These are phyloP conservation scores for Trichodelitschia bisporula DNA, from an alignment of 495 filamentous ascomycete species.

Conservation along the genomic window DNA sequence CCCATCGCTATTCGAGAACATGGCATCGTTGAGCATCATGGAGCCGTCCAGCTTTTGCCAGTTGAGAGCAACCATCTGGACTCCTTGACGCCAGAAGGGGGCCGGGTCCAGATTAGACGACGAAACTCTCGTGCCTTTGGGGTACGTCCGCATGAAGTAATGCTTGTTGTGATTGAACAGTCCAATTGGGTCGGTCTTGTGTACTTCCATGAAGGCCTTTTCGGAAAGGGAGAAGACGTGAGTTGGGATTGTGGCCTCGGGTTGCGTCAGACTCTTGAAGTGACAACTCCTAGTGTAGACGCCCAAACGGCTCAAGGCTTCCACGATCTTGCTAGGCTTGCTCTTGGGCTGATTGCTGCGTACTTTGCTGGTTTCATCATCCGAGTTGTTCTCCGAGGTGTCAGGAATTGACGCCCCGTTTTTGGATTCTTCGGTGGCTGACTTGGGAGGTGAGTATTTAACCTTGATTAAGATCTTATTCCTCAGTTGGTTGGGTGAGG, in stretches of 20 bases:
- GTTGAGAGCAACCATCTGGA: slow-evolving; percentile 82
- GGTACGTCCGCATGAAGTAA: slow-evolving; percentile 75
- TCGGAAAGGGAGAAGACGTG: slow-evolving; percentile 82
- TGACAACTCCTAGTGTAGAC: slow-evolving; percentile 63
- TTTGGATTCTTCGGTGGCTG: slow-evolving; percentile 4
- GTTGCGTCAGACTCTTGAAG: slow-evolving; percentile 42
- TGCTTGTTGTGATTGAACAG: slow-evolving; percentile 66
- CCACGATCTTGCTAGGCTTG: slow-evolving; percentile 43
- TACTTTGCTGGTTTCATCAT: slow-evolving; percentile 10
- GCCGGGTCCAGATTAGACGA: slow-evolving; percentile 72
- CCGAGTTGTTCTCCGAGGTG: background rate
- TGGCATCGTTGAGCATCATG: slow-evolving; percentile 87
- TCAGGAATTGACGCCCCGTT: slow-evolving; percentile 1
- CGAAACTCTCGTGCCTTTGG: slow-evolving; percentile 52
- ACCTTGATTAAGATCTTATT: slow-evolving; percentile 80
- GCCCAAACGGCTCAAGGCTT: slow-evolving; percentile 45
- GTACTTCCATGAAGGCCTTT: slow-evolving; percentile 43
- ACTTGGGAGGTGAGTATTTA: slow-evolving; percentile 30
- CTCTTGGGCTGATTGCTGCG: slow-evolving; percentile 13
- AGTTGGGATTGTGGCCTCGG: slow-evolving; percentile 45
- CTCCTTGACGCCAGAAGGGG: slow-evolving; percentile 66
- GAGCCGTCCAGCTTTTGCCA: slow-evolving; percentile 82
- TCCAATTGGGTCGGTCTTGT: slow-evolving; percentile 29
- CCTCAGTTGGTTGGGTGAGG: slow-evolving; percentile 36
- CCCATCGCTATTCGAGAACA: slow-evolving; percentile 62